Percentiles rank a stretch among this genome's conserved stretches.
Conservation (phyloP, 208 protist species). For the Crithidia expoeki region DNA sequence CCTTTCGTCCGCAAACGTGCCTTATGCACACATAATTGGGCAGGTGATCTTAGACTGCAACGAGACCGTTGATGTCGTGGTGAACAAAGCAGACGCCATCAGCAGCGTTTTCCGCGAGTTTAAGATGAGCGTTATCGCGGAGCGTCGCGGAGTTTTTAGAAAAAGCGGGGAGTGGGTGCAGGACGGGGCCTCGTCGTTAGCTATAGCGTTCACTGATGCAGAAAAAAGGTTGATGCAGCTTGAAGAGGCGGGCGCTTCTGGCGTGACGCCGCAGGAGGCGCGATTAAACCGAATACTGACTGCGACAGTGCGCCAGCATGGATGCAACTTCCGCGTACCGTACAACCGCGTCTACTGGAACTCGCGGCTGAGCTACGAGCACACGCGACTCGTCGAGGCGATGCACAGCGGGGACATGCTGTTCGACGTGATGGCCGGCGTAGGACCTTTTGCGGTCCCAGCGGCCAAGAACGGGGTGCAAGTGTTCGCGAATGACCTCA, state of each 20-base stretch:
- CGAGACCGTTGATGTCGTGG: constrained; percentile 92
- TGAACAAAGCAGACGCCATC: constrained; percentile 97
- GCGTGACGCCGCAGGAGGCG: constrained; percentile 19
- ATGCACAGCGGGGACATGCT: constrained; percentile 81
- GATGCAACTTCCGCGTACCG: constrained; percentile 94
- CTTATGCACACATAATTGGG: constrained; percentile 93
- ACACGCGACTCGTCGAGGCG: constrained; percentile 86
- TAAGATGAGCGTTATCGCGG: constrained; percentile 96
- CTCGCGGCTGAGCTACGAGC: constrained; percentile 94
- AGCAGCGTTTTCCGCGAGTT: constrained; percentile 96
- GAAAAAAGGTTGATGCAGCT: constrained; percentile 37
- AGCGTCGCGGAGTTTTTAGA: constrained; percentile 39
- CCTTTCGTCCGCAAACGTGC: constrained; percentile 90
- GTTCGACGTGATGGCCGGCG: constrained; percentile 97
- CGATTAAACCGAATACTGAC: constrained; percentile 50
- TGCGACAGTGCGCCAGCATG: constrained; percentile 91
- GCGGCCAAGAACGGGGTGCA: constrained; percentile 81
- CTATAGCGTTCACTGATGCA: constrained; percentile 4
- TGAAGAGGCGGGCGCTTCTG: constrained; percentile 3
- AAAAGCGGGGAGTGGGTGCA: not conserved
- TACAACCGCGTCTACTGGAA: constrained; percentile 99
- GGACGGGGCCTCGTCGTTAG: not conserved
- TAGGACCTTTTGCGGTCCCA: constrained; percentile 98
- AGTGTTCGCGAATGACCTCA: constrained; percentile 98
- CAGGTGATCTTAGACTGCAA: constrained; percentile 97